phyloP scores from a whole-genome alignment of 163 green algal species.

The Prototheca stagnorum region DNA sequence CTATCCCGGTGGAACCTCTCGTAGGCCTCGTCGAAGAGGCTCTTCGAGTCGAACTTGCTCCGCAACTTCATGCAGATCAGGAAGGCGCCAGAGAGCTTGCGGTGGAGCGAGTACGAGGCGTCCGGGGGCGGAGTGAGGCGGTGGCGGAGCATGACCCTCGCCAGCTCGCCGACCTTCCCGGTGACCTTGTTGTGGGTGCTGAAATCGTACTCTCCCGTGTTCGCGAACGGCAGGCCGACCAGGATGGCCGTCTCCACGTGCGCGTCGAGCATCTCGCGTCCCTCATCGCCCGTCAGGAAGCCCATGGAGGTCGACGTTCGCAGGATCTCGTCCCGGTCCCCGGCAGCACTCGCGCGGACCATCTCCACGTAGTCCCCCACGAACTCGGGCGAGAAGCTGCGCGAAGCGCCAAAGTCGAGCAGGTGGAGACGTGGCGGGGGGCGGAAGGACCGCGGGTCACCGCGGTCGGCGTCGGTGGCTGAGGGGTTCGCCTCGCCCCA shows the following conservation, averaged over 20 bases:
- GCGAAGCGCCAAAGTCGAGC: conserved; percentile 87
- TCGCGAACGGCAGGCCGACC: conserved; percentile 75
- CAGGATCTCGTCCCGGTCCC: conserved; percentile 51
- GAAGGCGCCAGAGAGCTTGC: conserved; percentile 84
- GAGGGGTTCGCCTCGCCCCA: conserved; percentile 2
- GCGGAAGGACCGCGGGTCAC: too few species aligned
- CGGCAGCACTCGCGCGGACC: conserved; percentile 62
- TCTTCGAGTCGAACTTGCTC: conserved; percentile 16
- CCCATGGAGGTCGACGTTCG: conserved; percentile 52
- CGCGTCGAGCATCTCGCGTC: conserved; percentile 71
- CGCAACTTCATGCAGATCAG: conserved; percentile 90
- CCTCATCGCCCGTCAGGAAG: conserved; percentile 86
- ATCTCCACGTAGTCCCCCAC: conserved; percentile 81
- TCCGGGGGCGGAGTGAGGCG: conserved; percentile 79
- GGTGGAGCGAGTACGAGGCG: conserved; percentile 87
- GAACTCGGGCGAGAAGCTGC: conserved; percentile 52
- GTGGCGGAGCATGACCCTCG: conserved; percentile 78
- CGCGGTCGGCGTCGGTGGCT: too few species aligned
- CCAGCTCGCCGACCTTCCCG: conserved; percentile 47
- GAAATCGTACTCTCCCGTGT: conserved; percentile 65
- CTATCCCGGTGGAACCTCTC: conserved; percentile 2
- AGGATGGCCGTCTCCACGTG: conserved; percentile 75
- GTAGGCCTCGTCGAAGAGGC: conserved; percentile 35
- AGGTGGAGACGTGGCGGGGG: too few species aligned
- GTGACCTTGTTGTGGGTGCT: conserved; percentile 9